These are phyloP conservation scores for Candida smagusa DNA, from an alignment of 1,139 yeast genomes.

Conservation along the genomic window DNA sequence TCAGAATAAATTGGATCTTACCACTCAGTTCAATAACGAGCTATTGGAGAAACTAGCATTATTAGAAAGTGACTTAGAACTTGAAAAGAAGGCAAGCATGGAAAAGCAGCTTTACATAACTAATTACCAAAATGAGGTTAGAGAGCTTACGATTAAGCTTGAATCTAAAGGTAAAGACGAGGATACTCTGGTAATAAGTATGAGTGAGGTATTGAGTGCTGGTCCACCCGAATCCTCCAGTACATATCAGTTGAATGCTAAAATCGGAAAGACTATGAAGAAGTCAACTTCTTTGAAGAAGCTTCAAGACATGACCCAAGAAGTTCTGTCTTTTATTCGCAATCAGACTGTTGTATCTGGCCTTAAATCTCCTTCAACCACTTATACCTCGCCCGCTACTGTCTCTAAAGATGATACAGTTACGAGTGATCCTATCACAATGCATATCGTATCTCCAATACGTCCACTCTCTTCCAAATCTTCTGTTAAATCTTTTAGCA, in stretches of 20 bases:
- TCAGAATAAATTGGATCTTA: conserved; percentile 28
- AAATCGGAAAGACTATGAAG: conserved; percentile 7
- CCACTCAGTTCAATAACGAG: conserved; percentile 39
- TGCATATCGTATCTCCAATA: not conserved
- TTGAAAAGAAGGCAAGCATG: conserved; percentile 28
- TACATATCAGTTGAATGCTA: not conserved
- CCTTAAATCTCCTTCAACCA: conserved; percentile 7
- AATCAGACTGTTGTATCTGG: conserved; percentile 9
- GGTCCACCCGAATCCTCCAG: conserved; percentile 27
- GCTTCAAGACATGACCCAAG: conserved; percentile 15
- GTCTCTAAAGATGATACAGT: conserved; percentile 3
- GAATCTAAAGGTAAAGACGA: conserved; percentile 6
- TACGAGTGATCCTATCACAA: not conserved
- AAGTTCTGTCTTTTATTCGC: conserved; percentile 12
- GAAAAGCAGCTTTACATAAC: conserved; percentile 33
- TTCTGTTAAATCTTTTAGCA: conserved; percentile 2
- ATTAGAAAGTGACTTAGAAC: conserved; percentile 38
- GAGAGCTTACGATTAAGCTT: conserved; percentile 16
- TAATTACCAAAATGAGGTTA: conserved; percentile 34
- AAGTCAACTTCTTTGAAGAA: conserved; percentile 15
- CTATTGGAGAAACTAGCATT: conserved; percentile 41
- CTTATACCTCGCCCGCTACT: conserved; percentile 5
- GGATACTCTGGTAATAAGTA: conserved; percentile 29
- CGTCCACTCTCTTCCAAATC: conserved; percentile 3
- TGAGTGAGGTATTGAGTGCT: conserved; percentile 28